These are phyloP conservation scores for Aspergillus hortae DNA, from an alignment of 2,329 filamentous ascomycete genomes.

Conservation along the genomic window DNA sequence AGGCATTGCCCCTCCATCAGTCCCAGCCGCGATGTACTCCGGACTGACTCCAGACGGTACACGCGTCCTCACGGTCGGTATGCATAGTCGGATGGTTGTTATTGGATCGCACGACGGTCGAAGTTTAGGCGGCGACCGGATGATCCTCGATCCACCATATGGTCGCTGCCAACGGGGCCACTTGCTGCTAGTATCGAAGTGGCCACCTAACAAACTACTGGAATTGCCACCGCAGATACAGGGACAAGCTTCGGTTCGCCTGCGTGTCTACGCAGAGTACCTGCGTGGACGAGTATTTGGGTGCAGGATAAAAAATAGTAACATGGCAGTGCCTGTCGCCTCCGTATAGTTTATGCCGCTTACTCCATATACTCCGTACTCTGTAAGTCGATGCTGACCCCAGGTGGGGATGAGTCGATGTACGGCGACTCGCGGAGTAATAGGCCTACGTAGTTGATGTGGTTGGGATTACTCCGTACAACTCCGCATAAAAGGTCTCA, in stretches of 20 bases:
- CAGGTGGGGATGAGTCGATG: no score
- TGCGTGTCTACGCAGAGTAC: neutral
- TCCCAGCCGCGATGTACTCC: neutral
- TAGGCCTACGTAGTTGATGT: neutral
- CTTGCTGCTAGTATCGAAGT: neutral
- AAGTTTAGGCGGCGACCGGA: neutral
- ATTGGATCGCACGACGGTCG: neutral
- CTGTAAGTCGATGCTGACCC: no score
- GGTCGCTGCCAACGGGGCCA: neutral
- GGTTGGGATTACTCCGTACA: neutral
- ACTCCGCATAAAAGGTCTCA: no score
- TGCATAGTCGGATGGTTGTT: neutral
- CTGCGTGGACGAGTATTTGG: neutral
- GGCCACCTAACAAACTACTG: neutral
- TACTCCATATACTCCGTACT: neutral
- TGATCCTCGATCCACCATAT: neutral
- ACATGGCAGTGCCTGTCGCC: neutral
- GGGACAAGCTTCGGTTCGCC: neutral
- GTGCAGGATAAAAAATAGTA: neutral
- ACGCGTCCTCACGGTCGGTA: neutral
- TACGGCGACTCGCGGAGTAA: no score
- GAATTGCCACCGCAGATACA: slow-evolving; percentile 3
- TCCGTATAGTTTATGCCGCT: no score
- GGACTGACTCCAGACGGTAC: neutral
- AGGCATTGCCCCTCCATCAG: neutral